A percentile compares a stretch with the other conserved stretches of the same genome.
Evolutionary conservation across 805 yeast species (phyloP).

Genomic region (Hanseniaspora mollemarum): DNA sequence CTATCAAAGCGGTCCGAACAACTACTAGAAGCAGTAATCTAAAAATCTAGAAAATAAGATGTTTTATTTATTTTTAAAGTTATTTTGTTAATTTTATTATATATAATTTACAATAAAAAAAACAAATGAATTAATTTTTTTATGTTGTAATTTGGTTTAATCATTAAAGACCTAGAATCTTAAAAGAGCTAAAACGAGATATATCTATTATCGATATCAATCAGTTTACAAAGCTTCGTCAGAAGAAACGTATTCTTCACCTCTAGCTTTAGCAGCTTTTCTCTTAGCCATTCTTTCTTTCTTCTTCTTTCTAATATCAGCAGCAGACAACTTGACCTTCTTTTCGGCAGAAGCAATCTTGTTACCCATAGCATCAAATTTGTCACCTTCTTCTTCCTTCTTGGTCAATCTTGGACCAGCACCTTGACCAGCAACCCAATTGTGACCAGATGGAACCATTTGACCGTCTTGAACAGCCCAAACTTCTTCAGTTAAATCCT

Average conservation of each 20-base stretch:
- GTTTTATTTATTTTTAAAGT: not conserved
- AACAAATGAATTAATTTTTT: not conserved
- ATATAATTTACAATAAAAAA: not conserved
- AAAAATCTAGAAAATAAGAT: no score
- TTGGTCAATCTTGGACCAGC: conserved; percentile 98
- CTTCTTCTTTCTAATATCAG: conserved; percentile 99
- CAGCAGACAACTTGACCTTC: conserved; percentile 95
- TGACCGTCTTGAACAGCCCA: conserved; percentile 98
- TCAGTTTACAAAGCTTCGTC: conserved; percentile 55
- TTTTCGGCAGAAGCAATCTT: conserved; percentile 92
- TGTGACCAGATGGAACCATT: conserved; percentile 99
- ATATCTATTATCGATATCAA: conserved; percentile 26
- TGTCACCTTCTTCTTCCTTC: conserved; percentile 94
- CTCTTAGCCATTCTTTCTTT: conserved; percentile 99
- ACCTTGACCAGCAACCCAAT: conserved; percentile 99
- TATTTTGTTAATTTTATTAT: not conserved
- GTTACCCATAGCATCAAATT: conserved; percentile 99
- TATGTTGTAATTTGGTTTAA: not conserved
- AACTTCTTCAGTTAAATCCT: conserved; percentile 98
- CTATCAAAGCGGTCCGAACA: no score
- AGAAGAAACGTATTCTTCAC: conserved; percentile 98
- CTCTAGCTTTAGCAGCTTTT: conserved; percentile 97
- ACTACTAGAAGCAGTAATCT: no score
- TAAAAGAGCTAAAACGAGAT: not conserved
- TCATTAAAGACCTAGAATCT: not conserved